Evolutionary conservation across 805 yeast genomes (phyloP), one percentile per base, ranked within the genome.

Genomic region (Danielia reshetovae): DNA sequence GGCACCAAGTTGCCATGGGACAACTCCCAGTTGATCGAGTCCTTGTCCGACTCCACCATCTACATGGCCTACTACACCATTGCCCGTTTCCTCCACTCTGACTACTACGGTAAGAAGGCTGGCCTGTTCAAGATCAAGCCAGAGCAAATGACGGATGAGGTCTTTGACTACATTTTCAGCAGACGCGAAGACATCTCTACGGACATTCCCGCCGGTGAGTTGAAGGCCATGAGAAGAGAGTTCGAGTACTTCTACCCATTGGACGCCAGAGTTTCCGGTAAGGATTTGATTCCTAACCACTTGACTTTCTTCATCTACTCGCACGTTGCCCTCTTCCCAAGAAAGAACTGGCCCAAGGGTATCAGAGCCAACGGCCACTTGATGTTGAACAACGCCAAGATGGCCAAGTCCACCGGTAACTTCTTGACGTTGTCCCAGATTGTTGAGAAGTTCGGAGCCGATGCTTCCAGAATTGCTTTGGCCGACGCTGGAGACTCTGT

Each of bases 1-100:
- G 98, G 98, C 60, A 80, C 97, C 38, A 81, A 70, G 57, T 77
- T 93, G 48, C 98, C 98, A 39, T 93, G 98, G 98, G 98, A 93
- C 69, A 82, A 84, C 47, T 81, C 81, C 58, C 89, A 84, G 56
- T 75, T 93, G 54, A 90, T 93, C 38, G 98, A 93, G 69, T 87
- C 96, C 14, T 73, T 93, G 51, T 85, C 96, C 24, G 98, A 93
- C 63, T 90, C 97, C 17, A 93, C 98, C 16, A 72, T 93, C 38
- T 93, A 93, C 70, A 95, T 89, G 79, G 80, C 97, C 7, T 93
- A 81, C 71, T 93, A 87, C 65, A 93, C 98, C 17, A 78, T 93
- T 54, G 72, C 83, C 27, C 95, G 90, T 52, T 73, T 86, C 55
- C 70, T 93, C 48, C 97, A 93, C 57, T 64, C 75, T 28, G 97